Base-by-base conservation (phyloP, 2,329 filamentous ascomycete genomes). In the Podosphaera xanthii region DNA sequence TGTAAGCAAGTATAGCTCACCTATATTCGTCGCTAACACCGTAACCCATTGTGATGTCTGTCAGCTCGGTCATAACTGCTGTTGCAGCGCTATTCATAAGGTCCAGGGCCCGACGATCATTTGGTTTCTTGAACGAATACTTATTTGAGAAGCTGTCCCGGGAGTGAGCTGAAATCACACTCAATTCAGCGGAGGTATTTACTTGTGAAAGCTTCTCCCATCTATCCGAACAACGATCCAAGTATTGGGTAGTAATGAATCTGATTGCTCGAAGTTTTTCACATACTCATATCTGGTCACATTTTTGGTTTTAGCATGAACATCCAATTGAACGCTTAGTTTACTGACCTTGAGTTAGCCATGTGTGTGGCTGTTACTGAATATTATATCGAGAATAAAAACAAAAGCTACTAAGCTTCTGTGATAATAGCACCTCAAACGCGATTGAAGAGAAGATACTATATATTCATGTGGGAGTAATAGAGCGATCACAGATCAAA, bases 221-320 rank as follows among this genome's bases (percentile, higher is more conserved):
- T 98, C 92, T 67, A 98, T 83, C 61, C 92, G 83, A 59, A 98
- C 83, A 30, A 97, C 88, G 60, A 97, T 85, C 89, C 90, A 98
- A 34, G 91, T 97, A 69, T 94, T 94, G 59, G 84, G 87, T 31
- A 97, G 77, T 48, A 98, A 74, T 54, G 73, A 72, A 68, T 96
- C 89, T 5, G 82, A 74, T 68, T 86, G 86, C 76, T 98, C 92
- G 68, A 97, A 97, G 55, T 75, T 72, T 69, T 87, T 87, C 63
- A 97, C 91, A 71, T 98, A 98, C 73, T 94, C 90, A 70, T 89
- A 97, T 72, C 87, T 95, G 40, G 30, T 42, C 42, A n/a, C 22
- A 22, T 22, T 22, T 22, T 22, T 8, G n/a, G 5, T 14, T 14
- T 55, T 55, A 55, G 52, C 33, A 38, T 7, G n/a, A 30, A n/a